Evolutionary conservation across 768 basidiomycete genomes (phyloP).

Genomic region (Clitopilus hobsonii): DNA sequence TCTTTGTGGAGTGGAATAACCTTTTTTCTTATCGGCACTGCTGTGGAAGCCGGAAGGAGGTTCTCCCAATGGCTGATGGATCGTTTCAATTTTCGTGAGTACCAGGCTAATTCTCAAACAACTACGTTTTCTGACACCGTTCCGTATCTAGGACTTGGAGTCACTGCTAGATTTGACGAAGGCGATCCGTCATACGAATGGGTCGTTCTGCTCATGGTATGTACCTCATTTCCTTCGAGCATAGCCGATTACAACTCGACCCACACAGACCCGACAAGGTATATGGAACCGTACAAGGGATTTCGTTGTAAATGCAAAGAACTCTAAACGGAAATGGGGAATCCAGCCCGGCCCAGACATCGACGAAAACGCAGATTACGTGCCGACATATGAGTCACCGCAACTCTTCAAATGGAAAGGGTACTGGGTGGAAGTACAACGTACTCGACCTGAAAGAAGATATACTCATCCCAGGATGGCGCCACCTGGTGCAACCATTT

Average conservation of each 20-base stretch:
- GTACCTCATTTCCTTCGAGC: conserved; percentile 1
- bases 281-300: conserved; percentile 40
- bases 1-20: not conserved
- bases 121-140: no score
- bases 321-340: conserved; percentile 34
- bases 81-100: conserved; percentile 34
- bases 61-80: conserved; percentile 33
- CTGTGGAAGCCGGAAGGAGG: conserved; percentile 35
- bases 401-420: conserved; percentile 39
- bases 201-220: conserved; percentile 39
- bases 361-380: conserved; percentile 31
- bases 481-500: conserved; percentile 16
- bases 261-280: conserved; percentile 29
- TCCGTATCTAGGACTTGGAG: conserved; percentile 33
- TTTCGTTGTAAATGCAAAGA: conserved; percentile 33
- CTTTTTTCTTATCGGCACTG: conserved; percentile 23
- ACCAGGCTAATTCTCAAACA: no score
- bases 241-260: not conserved
- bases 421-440: conserved; percentile 32
- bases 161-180: conserved; percentile 41
- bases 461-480: conserved; percentile 8
- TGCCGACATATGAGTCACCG: conserved; percentile 32
- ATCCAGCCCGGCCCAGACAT: conserved; percentile 20
- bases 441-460: conserved; percentile 11
- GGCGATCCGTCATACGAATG: conserved; percentile 48